Percentiles rank a stretch among this genome's conserved stretches.
Evolutionary conservation across 495 filamentous ascomycete species (phyloP).

Genomic region (Daldinia concentrica): DNA sequence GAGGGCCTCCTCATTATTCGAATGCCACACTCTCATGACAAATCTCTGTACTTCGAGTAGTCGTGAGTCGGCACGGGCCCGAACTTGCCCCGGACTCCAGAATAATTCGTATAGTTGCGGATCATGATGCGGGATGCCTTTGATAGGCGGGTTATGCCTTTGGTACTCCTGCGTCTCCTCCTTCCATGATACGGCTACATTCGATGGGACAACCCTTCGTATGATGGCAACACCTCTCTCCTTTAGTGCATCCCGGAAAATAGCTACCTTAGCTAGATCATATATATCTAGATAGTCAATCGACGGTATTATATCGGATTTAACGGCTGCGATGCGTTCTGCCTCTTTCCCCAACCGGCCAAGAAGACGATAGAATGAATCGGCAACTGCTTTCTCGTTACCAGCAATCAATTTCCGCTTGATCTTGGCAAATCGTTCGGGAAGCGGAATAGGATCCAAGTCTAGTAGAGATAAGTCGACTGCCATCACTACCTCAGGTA

Average conservation of each 20-base stretch:
- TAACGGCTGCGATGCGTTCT: conserved; percentile 52
- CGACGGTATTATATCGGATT: conserved; percentile 63
- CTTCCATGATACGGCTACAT: conserved; percentile 63
- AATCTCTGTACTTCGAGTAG: conserved; percentile 77
- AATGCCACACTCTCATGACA: conserved; percentile 80
- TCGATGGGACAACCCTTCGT: conserved; percentile 64
- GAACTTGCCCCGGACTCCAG: conserved; percentile 80
- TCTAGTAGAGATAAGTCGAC: conserved; percentile 33
- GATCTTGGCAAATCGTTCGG: conserved; percentile 73
- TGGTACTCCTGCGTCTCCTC: conserved; percentile 65
- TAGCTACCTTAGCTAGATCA: conserved; percentile 54
- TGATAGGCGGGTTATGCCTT: conserved; percentile 59
- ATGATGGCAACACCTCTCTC: conserved; percentile 70
- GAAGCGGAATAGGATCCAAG: conserved; percentile 63
- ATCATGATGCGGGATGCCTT: conserved; percentile 49
- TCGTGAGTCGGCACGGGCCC: conserved; percentile 78
- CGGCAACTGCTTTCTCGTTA: conserved; percentile 65
- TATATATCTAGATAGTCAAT: conserved; percentile 68
- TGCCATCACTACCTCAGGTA: conserved; percentile 33
- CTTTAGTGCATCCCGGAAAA: conserved; percentile 58
- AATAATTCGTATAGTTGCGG: conserved; percentile 83
- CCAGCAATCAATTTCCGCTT: conserved; percentile 71
- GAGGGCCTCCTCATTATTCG: conserved; percentile 66
- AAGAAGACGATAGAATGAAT: conserved; percentile 76
- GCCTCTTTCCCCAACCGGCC: conserved; percentile 62